A percentile compares a stretch with the other conserved stretches of the same genome.
phyloP scores from a whole-genome alignment of 768 basidiomycete genomes.

The Coprinopsis cinerea region DNA sequence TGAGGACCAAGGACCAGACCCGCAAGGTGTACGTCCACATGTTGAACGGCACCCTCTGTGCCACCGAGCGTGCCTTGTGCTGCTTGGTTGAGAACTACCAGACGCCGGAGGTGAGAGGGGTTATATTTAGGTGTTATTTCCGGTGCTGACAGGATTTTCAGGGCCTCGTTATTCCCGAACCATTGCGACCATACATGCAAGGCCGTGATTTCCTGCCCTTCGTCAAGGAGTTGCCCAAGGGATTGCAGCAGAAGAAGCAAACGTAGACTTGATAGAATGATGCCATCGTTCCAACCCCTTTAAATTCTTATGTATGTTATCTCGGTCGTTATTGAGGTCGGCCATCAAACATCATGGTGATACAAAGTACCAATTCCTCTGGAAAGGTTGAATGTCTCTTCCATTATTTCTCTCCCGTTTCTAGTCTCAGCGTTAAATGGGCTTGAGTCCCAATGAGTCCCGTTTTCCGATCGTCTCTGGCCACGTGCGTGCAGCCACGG shows the following conservation, averaged over 20 bases:
- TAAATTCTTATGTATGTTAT: conserved; percentile 1
- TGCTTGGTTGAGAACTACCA: conserved; percentile 99
- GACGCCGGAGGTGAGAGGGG: conserved; percentile 70
- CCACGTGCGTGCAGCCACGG: no score
- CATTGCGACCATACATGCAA: conserved; percentile 91
- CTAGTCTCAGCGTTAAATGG: no score
- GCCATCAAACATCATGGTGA: conserved; percentile 6
- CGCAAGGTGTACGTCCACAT: conserved; percentile 97
- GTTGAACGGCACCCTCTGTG: conserved; percentile 97
- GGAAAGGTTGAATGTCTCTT: background rate
- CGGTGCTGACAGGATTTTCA: conserved; percentile 25
- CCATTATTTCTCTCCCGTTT: background rate
- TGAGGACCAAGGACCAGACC: conserved; percentile 86
- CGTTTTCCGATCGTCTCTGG: no score
- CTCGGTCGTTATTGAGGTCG: conserved; percentile 8
- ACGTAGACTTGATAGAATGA: conserved; percentile 19
- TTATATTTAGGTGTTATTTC: conserved; percentile 3
- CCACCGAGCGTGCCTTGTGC: conserved; percentile 93
- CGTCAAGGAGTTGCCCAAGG: conserved; percentile 77
- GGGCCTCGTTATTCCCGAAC: conserved; percentile 89
- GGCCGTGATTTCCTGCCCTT: conserved; percentile 87
- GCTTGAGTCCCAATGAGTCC: no score
- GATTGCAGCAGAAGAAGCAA: conserved; percentile 69
- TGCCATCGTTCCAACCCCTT: background rate
- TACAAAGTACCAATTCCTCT: conserved; percentile 2